Evolutionary conservation across 345 rosid genomes (phyloP).

Genomic region (Citrus reticulata): DNA sequence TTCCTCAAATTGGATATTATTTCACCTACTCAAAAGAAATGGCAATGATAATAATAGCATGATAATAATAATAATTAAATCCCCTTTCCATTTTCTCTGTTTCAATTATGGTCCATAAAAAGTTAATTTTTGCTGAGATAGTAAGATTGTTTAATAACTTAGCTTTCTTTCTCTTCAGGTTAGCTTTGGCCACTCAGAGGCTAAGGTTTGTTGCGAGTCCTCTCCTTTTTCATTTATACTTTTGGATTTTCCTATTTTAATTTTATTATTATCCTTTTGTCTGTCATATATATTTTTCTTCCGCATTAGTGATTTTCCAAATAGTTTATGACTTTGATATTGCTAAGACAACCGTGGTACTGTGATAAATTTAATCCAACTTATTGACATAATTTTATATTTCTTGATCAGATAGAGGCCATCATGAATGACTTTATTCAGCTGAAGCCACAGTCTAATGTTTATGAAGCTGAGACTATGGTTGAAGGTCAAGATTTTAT

Average conservation of each 20-base stretch:
- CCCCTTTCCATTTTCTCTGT: neutral
- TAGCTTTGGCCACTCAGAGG: constrained; percentile 85
- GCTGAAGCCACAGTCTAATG: constrained; percentile 79
- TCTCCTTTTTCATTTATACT: neutral
- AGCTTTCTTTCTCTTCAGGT: constrained; percentile 51
- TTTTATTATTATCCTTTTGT: neutral
- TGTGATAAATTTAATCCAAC: neutral
- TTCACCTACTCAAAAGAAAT: neutral
- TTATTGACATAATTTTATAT: constrained; percentile 15
- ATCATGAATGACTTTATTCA: constrained; percentile 92
- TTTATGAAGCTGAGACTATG: constrained; percentile 87
- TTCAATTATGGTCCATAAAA: too few relatives aligned
- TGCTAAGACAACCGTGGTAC: neutral
- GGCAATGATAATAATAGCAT: neutral
- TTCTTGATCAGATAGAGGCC: constrained; percentile 69
- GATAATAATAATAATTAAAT: neutral
- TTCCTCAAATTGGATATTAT: neutral
- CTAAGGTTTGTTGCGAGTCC: constrained; percentile 57
- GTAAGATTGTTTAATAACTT: constrained; percentile 2
- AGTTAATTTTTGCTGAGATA: neutral
- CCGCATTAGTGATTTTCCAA: neutral
- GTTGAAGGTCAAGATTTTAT: constrained; percentile 64
- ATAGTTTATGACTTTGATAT: neutral
- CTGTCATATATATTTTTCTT: neutral
- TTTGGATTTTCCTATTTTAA: neutral